A percentile compares a stretch with the other conserved stretches of the same genome.
Conservation (phyloP, 129 eudicot genomes). For the Daucus carota region DNA sequence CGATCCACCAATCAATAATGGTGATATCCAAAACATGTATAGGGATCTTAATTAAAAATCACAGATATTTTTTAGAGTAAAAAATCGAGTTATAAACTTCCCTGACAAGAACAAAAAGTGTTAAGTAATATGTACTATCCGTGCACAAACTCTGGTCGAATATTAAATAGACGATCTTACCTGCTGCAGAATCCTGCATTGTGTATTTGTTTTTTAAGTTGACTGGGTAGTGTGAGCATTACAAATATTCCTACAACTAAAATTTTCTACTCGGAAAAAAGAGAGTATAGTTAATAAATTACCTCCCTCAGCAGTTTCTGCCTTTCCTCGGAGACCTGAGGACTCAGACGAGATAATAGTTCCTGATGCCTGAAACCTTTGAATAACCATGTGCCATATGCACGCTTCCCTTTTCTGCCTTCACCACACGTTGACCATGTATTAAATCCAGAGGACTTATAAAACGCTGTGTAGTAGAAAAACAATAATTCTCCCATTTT, state of each 20-base stretch:
- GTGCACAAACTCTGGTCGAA: neutral
- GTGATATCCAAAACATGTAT: neutral
- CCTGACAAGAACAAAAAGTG: neutral
- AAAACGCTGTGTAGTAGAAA: constrained; percentile 54
- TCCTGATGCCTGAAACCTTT: too few relatives aligned
- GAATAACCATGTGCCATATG: too few relatives aligned
- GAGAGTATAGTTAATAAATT: too few relatives aligned
- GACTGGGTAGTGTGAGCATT: too few relatives aligned
- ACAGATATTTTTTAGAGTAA: neutral
- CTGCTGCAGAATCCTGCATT: neutral
- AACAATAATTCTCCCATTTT: constrained; percentile 40
- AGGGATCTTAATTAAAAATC: neutral
- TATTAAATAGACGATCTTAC: neutral
- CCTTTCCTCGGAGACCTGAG: too few relatives aligned
- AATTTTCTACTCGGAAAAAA: too few relatives aligned
- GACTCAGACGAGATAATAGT: too few relatives aligned
- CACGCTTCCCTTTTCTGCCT: too few relatives aligned
- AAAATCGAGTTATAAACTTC: too few relatives aligned
- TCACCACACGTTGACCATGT: constrained; percentile 62
- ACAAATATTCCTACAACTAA: too few relatives aligned
- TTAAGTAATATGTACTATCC: neutral
- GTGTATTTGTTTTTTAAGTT: too few relatives aligned
- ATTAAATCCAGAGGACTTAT: constrained; percentile 27
- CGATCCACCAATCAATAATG: neutral
- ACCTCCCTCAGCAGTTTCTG: too few relatives aligned